Evolutionary conservation across 805 yeast genomes (phyloP).

Genomic region (Wickerhamomyces subpelliculosus): DNA sequence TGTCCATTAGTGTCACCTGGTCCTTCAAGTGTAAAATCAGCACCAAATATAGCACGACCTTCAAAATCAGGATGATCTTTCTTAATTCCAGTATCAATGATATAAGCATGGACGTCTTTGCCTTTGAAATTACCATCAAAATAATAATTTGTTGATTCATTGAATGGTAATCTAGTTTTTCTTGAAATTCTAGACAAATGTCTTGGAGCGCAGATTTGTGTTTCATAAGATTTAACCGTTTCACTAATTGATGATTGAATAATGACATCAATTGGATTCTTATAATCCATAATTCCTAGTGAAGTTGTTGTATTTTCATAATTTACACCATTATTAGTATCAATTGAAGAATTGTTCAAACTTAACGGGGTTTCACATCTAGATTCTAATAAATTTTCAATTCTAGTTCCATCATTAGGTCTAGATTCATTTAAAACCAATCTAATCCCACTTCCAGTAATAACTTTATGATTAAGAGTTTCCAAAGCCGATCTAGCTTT

Average conservation of each 20-base stretch:
- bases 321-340: too few relatives aligned
- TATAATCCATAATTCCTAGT: background rate
- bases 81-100: slow-evolving; percentile 80
- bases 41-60: slow-evolving; percentile 53
- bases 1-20: slow-evolving; percentile 76
- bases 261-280: background rate
- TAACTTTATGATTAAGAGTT: too few relatives aligned
- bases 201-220: slow-evolving; percentile 49
- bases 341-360: too few relatives aligned
- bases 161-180: slow-evolving; percentile 27
- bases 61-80: slow-evolving; percentile 55
- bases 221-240: slow-evolving; percentile 13
- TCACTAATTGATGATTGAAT: slow-evolving; percentile 21
- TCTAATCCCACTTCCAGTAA: too few relatives aligned
- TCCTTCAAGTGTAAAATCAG: slow-evolving; percentile 52
- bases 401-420: too few relatives aligned
- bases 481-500: too few relatives aligned
- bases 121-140: slow-evolving; percentile 46
- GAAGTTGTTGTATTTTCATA: too few relatives aligned
- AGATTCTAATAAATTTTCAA: too few relatives aligned
- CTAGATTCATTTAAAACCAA: too few relatives aligned
- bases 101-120: slow-evolving; percentile 59
- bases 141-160: slow-evolving; percentile 32
- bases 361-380: too few relatives aligned
- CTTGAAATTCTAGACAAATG: slow-evolving; percentile 64